Evolutionary conservation across 1,284 basidiomycete genomes (phyloP), one percentile per base, ranked within the genome.

Genomic region (Heliocybe sulcata): DNA sequence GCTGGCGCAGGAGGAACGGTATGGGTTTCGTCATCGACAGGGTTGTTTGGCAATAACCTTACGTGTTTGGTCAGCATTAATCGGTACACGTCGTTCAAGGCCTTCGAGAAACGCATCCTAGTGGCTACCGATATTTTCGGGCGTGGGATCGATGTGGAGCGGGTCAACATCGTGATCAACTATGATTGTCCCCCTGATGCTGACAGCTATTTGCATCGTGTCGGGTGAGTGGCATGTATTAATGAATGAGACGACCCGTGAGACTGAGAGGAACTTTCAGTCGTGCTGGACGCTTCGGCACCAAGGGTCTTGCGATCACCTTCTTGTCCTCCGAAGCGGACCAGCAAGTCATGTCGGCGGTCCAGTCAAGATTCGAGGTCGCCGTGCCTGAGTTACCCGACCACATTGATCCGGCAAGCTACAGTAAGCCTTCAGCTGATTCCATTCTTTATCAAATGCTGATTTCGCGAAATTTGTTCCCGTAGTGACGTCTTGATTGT

Each of bases 1-100:
- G 33, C 76, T 99, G 33, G 79, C 83, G 42, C 97, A 99, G 71
- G 93, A 97, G 65, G 96, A 99, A 75, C 91, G 97, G 92, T 94
- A 67, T 35, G 87, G 75, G 9, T 4, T 14, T 22, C 50, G 22
- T 12, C 55, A 57, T 65, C 57, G 26, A 49, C 20, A 16, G 10
- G 33, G 25, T 20, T 20, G 33, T 48, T 55, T 54, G 47, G 57
- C 60, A 16, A 62, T 51, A 20, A 42, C 16, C 38, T 42, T 42
- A 29, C 29, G 53, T 52, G 55, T 27, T 31, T 33, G n/a, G 54
- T 57, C 54, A 94, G 92, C 60, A 99, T 99, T 72, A 83, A 82
- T 59, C 89, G 96, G n/a, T 99, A 99, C 78, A 92, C 92, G 54
- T 94, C 96, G 55, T 99, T 99, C 82, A 99, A 99, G 77, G 92